Evolutionary conservation across 2,329 filamentous ascomycete species (phyloP).

Genomic region (Apiospora phragmitis): DNA sequence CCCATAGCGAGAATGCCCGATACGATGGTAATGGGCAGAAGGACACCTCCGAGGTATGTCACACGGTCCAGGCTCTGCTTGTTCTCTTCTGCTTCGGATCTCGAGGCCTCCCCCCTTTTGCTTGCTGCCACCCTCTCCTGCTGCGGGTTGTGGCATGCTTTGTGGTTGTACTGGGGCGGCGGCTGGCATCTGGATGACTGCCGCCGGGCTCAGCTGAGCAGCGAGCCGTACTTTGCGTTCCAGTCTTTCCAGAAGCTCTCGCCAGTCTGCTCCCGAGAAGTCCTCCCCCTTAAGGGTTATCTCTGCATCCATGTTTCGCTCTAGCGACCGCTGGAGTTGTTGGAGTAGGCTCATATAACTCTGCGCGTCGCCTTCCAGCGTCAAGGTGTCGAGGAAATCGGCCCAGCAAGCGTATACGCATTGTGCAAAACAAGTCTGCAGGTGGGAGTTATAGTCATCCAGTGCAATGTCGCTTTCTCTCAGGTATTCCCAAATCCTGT

Average conservation of each 20-base stretch:
- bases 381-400: slow-evolving; percentile 35
- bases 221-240: slow-evolving; percentile 27
- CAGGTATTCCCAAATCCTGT: slow-evolving; percentile 24
- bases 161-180: neutral
- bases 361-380: slow-evolving; percentile 10
- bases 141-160: neutral
- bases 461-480: neutral
- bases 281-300: neutral
- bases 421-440: slow-evolving; percentile 22
- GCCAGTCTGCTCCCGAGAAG: slow-evolving; percentile 28
- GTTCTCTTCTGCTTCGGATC: slow-evolving; percentile 29
- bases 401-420: slow-evolving; percentile 35
- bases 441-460: neutral
- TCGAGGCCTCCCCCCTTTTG: neutral
- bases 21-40: slow-evolving; percentile 49
- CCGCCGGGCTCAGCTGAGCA: slow-evolving; percentile 17
- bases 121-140: slow-evolving; percentile 8
- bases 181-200: slow-evolving; percentile 13
- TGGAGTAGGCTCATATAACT: slow-evolving; percentile 25
- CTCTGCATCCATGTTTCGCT: slow-evolving; percentile 34
- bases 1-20: slow-evolving; percentile 49
- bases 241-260: slow-evolving; percentile 31
- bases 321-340: slow-evolving; percentile 33
- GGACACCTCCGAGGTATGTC: slow-evolving; percentile 49
- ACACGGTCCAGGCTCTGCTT: slow-evolving; percentile 47